phyloP scores from a whole-genome alignment of 495 filamentous ascomycete species.

The Acidomyces sp. region DNA sequence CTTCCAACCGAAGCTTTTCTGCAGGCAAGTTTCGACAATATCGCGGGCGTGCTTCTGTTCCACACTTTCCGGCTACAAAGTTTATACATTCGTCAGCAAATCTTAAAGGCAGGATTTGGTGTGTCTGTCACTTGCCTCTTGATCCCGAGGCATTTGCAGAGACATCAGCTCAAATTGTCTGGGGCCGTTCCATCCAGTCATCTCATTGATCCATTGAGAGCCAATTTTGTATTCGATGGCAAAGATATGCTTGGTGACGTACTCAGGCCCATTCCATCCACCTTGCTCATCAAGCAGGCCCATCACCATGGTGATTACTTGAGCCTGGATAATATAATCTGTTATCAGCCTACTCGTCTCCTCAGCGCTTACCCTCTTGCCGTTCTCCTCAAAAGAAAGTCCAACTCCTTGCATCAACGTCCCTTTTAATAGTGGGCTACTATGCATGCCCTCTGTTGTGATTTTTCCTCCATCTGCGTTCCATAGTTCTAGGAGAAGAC shows the following conservation, averaged over 20 bases:
- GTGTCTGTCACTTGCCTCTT: no score
- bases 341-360: conserved; percentile 24
- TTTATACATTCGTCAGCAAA: no score
- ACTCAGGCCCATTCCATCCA: conserved; percentile 41
- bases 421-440: conserved; percentile 34
- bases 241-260: conserved; percentile 35
- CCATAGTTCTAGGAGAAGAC: conserved; percentile 39
- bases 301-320: conserved; percentile 38
- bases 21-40: conserved; percentile 38
- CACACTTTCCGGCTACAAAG: conserved; percentile 33
- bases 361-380: conserved; percentile 5
- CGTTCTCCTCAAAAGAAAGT: conserved; percentile 22
- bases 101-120: no score
- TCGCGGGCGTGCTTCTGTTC: conserved; percentile 38
- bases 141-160: conserved; percentile 32
- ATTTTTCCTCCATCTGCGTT: conserved; percentile 35
- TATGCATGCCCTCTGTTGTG: conserved; percentile 40
- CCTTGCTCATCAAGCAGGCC: conserved; percentile 38
- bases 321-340: conserved; percentile 43
- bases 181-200: conserved; percentile 37
- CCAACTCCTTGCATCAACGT: conserved; percentile 12
- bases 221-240: conserved; percentile 38
- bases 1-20: conserved; percentile 39
- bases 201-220: conserved; percentile 39
- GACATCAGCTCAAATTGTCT: conserved; percentile 40